Conservation (phyloP, 1,284 basidiomycete genomes). For the Ceratobasidium sp. region DNA sequence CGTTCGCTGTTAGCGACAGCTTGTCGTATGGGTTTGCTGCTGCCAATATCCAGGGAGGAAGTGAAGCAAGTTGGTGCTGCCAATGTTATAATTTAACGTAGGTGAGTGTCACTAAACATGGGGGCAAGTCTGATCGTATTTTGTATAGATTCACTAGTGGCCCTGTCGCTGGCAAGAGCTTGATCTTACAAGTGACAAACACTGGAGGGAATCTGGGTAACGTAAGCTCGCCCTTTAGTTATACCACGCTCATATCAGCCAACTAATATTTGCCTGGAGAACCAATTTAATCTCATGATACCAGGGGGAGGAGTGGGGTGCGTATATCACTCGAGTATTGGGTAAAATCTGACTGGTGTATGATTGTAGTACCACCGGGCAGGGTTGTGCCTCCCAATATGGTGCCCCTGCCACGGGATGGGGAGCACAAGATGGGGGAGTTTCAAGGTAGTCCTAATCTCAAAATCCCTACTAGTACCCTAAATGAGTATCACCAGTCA, state of each 20-base stretch:
- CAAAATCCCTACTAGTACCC: too few relatives aligned
- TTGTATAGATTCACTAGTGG: slow-evolving; percentile 41
- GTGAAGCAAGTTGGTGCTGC: slow-evolving; percentile 42
- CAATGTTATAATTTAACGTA: slow-evolving; percentile 43
- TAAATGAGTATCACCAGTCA: too few relatives aligned
- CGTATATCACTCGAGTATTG: too few relatives aligned
- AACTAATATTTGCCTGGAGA: not conserved
- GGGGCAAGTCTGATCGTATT: not conserved
- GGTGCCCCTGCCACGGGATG: too few relatives aligned
- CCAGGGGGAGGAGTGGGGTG: too few relatives aligned
- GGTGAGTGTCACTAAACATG: not conserved
- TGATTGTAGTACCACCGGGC: too few relatives aligned
- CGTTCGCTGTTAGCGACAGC: slow-evolving; percentile 41
- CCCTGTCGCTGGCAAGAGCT: slow-evolving; percentile 40
- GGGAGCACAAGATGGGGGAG: too few relatives aligned
- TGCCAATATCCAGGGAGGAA: slow-evolving; percentile 41
- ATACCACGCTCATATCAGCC: not conserved
- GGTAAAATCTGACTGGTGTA: too few relatives aligned
- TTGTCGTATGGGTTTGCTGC: slow-evolving; percentile 44
- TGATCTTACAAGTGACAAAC: slow-evolving; percentile 43
- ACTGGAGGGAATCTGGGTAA: slow-evolving; percentile 42
- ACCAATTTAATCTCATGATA: slow-evolving; percentile 43
- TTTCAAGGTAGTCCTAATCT: too few relatives aligned
- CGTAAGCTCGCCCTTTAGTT: not conserved
- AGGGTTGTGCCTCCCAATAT: too few relatives aligned